A percentile compares a stretch with the other conserved stretches of the same genome.
phyloP scores from a whole-genome alignment of 306 rosid species.

The Vigna mungo region DNA sequence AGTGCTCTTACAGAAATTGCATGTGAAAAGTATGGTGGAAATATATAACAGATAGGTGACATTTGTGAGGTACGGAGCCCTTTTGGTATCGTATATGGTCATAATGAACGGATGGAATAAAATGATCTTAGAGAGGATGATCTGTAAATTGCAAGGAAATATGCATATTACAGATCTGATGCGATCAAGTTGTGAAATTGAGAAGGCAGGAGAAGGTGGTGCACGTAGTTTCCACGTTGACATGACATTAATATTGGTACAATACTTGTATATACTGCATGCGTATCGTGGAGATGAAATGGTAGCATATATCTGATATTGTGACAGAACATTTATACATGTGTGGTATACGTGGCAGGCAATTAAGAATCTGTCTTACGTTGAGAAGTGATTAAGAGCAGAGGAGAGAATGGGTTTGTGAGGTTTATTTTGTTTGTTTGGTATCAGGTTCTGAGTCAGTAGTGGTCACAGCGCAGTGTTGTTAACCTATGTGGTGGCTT shows the following conservation, averaged over 20 bases:
- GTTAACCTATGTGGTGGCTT: not conserved
- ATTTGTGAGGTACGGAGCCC: not conserved
- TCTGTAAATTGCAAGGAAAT: not conserved
- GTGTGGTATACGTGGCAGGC: no score
- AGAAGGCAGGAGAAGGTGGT: slow-evolving; percentile 1
- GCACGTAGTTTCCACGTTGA: not conserved
- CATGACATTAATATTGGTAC: not conserved
- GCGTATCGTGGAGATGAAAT: not conserved
- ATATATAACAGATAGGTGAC: not conserved
- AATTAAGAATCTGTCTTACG: not conserved
- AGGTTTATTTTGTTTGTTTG: not conserved
- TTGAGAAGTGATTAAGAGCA: not conserved
- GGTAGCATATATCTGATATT: not conserved
- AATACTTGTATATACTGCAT: slow-evolving; percentile 9
- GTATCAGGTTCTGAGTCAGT: slow-evolving; percentile 3
- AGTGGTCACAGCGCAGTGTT: slow-evolving; percentile 24
- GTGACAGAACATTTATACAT: not conserved
- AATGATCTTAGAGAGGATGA: not conserved
- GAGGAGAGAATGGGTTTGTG: not conserved
- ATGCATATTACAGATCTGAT: slow-evolving; percentile 6
- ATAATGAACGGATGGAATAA: not conserved
- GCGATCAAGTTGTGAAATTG: slow-evolving; percentile 3
- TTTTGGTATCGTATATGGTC: no score
- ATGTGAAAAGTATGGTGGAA: no score
- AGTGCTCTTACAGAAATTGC: no score